Evolutionary conservation across 78 protist species (phyloP).

Genomic region (Chrysochromulina parva): DNA sequence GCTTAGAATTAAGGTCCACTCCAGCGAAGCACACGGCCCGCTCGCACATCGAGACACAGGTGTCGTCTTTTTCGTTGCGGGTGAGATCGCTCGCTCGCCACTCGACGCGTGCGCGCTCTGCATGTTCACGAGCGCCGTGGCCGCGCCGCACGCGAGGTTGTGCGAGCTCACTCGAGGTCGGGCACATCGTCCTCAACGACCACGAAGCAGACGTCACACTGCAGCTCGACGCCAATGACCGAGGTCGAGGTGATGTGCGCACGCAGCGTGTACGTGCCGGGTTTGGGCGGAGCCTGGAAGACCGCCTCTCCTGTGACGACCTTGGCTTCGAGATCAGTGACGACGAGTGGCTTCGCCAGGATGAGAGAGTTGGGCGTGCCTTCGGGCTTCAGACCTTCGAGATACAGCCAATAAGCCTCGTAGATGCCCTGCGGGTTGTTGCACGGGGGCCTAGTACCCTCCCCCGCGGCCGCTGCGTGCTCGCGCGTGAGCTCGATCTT

Average conservation of each 20-base stretch:
- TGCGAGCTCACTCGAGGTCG: not conserved
- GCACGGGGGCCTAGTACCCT: not conserved
- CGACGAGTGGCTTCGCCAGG: not conserved
- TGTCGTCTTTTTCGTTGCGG: too few species aligned
- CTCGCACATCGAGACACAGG: too few species aligned
- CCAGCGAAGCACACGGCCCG: too few species aligned
- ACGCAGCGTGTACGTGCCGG: not conserved
- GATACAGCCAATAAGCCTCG: slow-evolving; percentile 9
- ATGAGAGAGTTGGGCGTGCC: not conserved
- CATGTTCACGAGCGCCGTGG: too few species aligned
- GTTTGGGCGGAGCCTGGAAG: not conserved
- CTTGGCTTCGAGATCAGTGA: not conserved
- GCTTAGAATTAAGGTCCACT: too few species aligned
- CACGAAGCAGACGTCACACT: not conserved
- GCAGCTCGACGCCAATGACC: not conserved
- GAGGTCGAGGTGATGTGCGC: not conserved
- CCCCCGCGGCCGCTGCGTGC: not conserved
- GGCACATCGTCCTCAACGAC: slow-evolving; percentile 13
- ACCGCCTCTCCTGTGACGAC: not conserved
- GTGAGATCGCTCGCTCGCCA: too few species aligned
- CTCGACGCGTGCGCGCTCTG: too few species aligned
- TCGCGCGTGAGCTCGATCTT: not conserved
- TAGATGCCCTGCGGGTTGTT: not conserved
- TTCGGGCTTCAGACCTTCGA: not conserved
- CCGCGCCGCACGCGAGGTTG: too few species aligned